A percentile compares a stretch with the other conserved stretches of the same genome.
Evolutionary conservation across 306 rosid species (phyloP).

Genomic region (Casuarina equisetifolia): DNA sequence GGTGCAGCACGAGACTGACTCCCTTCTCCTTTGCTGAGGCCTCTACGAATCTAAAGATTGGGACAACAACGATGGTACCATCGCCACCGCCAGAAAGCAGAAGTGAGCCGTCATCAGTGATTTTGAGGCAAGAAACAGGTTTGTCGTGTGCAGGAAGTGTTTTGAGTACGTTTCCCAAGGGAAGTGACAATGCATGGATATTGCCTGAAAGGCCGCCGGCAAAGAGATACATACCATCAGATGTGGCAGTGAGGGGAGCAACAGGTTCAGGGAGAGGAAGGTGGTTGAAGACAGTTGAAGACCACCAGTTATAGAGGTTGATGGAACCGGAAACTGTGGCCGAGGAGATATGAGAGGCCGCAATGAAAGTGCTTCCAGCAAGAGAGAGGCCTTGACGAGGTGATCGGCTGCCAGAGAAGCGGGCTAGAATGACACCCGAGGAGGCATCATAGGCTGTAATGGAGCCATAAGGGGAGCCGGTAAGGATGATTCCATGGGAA

Average conservation of each 20-base stretch:
- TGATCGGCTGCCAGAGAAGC: conserved; percentile 44
- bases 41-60: conserved; percentile 51
- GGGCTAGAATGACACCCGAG: conserved; percentile 35
- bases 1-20: conserved; percentile 30
- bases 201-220: conserved; percentile 73
- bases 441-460: conserved; percentile 51
- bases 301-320: conserved; percentile 65
- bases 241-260: conserved; percentile 55
- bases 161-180: conserved; percentile 51
- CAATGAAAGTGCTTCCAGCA: conserved; percentile 41
- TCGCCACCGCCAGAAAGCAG: conserved; percentile 68
- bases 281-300: conserved; percentile 39
- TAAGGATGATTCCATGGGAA: conserved; percentile 53
- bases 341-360: conserved; percentile 55
- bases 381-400: conserved; percentile 49
- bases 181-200: conserved; percentile 42
- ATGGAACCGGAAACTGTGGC: conserved; percentile 56
- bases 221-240: conserved; percentile 48
- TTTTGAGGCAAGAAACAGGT: conserved; percentile 50
- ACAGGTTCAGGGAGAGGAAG: conserved; percentile 58
- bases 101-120: conserved; percentile 61
- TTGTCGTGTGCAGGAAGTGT: conserved; percentile 41
- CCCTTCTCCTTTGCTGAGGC: conserved; percentile 1
- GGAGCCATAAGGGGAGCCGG: conserved; percentile 61
- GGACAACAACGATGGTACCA: conserved; percentile 54